phyloP scores from a whole-genome alignment of 1,139 yeast species.

The Lodderomyces theae region DNA sequence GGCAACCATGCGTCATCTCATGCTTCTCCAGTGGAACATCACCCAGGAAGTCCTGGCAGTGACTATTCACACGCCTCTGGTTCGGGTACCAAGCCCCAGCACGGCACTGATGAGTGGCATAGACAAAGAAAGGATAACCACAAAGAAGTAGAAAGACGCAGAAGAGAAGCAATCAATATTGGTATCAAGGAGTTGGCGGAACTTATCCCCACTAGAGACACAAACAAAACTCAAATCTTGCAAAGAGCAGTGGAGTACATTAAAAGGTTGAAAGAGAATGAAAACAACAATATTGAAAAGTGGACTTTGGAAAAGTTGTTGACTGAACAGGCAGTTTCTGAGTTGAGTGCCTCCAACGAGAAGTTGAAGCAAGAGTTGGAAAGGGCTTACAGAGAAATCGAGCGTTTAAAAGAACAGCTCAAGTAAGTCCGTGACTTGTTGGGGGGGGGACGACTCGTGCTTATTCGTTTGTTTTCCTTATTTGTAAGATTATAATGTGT shows the following conservation, averaged over 20 bases:
- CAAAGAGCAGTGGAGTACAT: constrained; percentile 88
- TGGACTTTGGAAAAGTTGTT: constrained; percentile 90
- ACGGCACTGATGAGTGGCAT: constrained; percentile 86
- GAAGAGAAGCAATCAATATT: constrained; percentile 87
- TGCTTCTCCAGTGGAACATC: constrained; percentile 2
- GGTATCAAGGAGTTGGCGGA: constrained; percentile 85
- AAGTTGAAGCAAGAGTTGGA: constrained; percentile 41
- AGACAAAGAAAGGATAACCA: constrained; percentile 83
- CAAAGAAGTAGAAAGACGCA: constrained; percentile 94
- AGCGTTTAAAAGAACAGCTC: constrained; percentile 63
- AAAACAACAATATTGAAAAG: constrained; percentile 83
- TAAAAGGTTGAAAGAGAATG: constrained; percentile 82
- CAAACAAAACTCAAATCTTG: constrained; percentile 87
- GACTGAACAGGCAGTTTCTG: constrained; percentile 83
- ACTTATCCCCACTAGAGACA: constrained; percentile 82
- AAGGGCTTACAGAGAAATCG: constrained; percentile 90
- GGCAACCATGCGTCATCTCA: constrained; percentile 7
- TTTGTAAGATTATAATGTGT: neutral
- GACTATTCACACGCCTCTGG: neutral
- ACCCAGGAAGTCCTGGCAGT: constrained; percentile 1
- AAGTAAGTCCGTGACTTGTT: no score
- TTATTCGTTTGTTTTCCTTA: neutral
- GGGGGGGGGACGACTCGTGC: no score
- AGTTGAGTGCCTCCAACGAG: constrained; percentile 27
- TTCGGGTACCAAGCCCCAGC: constrained; percentile 43